Evolutionary conservation across 208 protist species (phyloP), one percentile per base, ranked within the genome.

Genomic region (Leishmania guyanensis): DNA sequence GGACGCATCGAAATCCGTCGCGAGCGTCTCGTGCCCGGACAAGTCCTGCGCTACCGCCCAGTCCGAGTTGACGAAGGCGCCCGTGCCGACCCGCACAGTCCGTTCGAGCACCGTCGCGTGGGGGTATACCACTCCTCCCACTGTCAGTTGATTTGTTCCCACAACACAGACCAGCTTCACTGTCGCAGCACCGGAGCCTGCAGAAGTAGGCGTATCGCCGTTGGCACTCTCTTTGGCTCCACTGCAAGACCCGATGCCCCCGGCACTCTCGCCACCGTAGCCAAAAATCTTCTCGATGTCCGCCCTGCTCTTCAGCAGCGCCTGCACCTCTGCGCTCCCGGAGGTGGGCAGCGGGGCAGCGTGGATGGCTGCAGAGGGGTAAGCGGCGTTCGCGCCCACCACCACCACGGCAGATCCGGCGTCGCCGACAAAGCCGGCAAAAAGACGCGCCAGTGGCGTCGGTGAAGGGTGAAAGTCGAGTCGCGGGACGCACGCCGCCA

Each of bases 51-150:
- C 78, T 33, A 86, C 75, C 54, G 70, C 53, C 78, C 79, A 86
- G 22, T 43, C 17, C 48, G 58, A 22, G 12, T 66, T 14, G 2
- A 79, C 36, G n/a, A 83, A 82, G 2, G 5, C 20, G 10, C 83
- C 78, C 1, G 77, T 77, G 54, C 56, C 6, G n/a, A 69, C 71
- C 17, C 81, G 3, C n/a, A 85, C 80, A 50, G 26, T 36, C 43
- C 66, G 80, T 39, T 66, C 72, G n/a, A 83, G 62, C 80, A 83
- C 80, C 51, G 80, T 83, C 16, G 70, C 80, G 20, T 83, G 71
- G 4, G 80, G 74, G 33, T 72, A 83, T 43, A 75, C 50, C 3
- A 14, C 36, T 1, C 17, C 33, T 0, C 51, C 62, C 22, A 77
- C 51, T 22, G 51, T 82, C 69, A 77, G 78, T 70, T 29, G 69